Conservation (phyloP, 495 filamentous ascomycete species). For the Parmelia sp. region DNA sequence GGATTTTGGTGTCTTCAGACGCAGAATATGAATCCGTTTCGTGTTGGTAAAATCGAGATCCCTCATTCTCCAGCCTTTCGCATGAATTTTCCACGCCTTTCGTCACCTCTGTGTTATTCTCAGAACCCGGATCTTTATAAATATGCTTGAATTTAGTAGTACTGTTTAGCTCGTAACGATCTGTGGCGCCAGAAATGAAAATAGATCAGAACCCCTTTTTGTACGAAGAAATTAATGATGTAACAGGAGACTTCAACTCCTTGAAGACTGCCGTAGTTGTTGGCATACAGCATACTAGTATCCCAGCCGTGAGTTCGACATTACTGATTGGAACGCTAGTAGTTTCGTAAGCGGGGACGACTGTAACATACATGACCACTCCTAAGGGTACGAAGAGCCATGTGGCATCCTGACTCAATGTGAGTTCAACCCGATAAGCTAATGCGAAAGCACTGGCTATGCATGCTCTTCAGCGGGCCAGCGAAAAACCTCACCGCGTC, state of each 20-base stretch:
- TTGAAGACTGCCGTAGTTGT: conserved; percentile 17
- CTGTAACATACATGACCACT: conserved; percentile 15
- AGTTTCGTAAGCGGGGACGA: too few species aligned
- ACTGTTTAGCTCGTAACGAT: too few species aligned
- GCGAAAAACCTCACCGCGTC: background rate
- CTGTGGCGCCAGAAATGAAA: too few species aligned
- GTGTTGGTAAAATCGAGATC: too few species aligned
- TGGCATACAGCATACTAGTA: conserved; percentile 26
- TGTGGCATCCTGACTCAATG: conserved; percentile 10
- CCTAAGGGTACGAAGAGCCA: conserved; percentile 13
- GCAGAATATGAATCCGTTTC: too few species aligned
- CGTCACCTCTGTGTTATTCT: too few species aligned
- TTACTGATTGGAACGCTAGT: conserved; percentile 9
- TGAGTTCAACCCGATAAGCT: conserved; percentile 17
- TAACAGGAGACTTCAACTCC: conserved; percentile 6
- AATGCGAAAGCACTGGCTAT: conserved; percentile 22
- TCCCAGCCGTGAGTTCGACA: conserved; percentile 23
- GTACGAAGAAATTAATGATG: background rate
- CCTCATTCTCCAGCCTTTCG: too few species aligned
- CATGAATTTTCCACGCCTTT: too few species aligned
- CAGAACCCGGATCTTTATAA: too few species aligned
- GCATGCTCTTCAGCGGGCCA: conserved; percentile 18
- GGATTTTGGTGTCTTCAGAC: too few species aligned
- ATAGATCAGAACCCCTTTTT: too few species aligned
- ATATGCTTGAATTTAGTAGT: too few species aligned